Percentiles rank a stretch among this genome's conserved stretches.
These are phyloP conservation scores for Penicillium pancosmium DNA, from an alignment of 495 filamentous ascomycete genomes.

Conservation along the genomic window DNA sequence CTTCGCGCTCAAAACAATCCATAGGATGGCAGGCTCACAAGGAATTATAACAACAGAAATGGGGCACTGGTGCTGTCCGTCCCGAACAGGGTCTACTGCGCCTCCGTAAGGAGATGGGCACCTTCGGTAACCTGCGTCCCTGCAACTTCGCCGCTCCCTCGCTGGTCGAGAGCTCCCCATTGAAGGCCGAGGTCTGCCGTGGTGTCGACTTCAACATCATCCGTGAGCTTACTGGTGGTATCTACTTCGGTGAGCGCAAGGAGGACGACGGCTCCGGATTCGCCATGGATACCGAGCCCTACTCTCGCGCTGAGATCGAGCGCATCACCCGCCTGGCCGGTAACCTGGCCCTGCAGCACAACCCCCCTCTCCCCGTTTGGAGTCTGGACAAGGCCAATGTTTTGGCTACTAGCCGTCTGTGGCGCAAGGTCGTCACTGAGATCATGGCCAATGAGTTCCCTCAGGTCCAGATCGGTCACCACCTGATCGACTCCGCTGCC, in stretches of 20 bases:
- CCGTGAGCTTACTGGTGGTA: conserved; percentile 90
- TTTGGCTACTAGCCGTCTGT: conserved; percentile 84
- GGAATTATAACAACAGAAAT: conserved; percentile 60
- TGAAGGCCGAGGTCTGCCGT: conserved; percentile 83
- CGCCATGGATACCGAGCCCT: conserved; percentile 88
- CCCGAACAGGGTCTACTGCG: conserved; percentile 93
- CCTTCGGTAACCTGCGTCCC: conserved; percentile 96
- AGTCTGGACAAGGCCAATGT: conserved; percentile 98
- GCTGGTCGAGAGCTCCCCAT: conserved; percentile 83
- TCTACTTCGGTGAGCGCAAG: conserved; percentile 94
- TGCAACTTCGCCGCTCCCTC: conserved; percentile 94
- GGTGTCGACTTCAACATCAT: conserved; percentile 94
- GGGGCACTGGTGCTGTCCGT: conserved; percentile 86
- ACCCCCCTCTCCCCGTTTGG: conserved; percentile 83
- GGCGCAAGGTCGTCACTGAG: conserved; percentile 86
- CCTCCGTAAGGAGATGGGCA: conserved; percentile 90
- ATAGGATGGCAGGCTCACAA: background rate
- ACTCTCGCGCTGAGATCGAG: conserved; percentile 86
- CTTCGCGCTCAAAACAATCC: conserved; percentile 5
- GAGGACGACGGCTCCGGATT: conserved; percentile 76
- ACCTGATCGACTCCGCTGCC: conserved; percentile 93
- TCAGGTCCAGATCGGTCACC: conserved; percentile 78
- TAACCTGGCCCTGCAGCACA: conserved; percentile 74
- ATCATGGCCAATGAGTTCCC: conserved; percentile 84
- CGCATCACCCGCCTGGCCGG: conserved; percentile 83